Evolutionary conservation across 345 rosid species (phyloP), one percentile per base, ranked within the genome.

Genomic region (Hibiscus mutabilis): DNA sequence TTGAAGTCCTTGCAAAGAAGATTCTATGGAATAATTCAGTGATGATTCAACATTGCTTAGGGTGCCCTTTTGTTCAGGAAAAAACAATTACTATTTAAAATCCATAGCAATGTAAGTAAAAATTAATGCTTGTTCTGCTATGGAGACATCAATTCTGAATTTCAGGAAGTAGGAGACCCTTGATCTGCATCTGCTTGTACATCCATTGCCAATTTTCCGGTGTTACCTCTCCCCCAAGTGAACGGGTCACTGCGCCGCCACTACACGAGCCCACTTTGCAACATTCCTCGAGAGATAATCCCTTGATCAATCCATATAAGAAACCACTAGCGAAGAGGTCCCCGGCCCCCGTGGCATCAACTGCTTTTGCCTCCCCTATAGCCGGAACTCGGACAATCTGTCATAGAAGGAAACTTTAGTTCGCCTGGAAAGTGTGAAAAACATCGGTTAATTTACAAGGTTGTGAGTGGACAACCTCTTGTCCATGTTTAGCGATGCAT

Each of bases 151-250:
- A 42, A 42, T 2, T 42, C 46, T 11, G 46, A 11, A 42, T 42
- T 2, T 42, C 46, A 42, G 46, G 46, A 10, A 42, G 46, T 42
- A 11, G 46, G 14, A 42, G 46, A 42, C 46, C 46, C 46, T 42
- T 42, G 46, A 42, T 42, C 46, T 42, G 46, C 46, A 42, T 42
- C 46, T 42, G 46, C 46, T 42, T 42, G 46, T 42, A 42, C 46
- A 42, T 9, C 46, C 46, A 42, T 9, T 42, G 46, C 46, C 46
- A 42, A 42, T 42, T 42, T 42, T 10, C 96, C 0, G 80, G 83
- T 61, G 96, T 91, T 55, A 95, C 93, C 81, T 92, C 99, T 31
- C 97, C 99, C n/a, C 99, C 97, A 0, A 87, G 93, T 11, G 97
- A 71, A 24, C 90, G 97, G 69, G 87, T 88, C 25, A 87, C 99